Conservation (phyloP, 768 basidiomycete species). For the Neoboletus brunneissimus region DNA sequence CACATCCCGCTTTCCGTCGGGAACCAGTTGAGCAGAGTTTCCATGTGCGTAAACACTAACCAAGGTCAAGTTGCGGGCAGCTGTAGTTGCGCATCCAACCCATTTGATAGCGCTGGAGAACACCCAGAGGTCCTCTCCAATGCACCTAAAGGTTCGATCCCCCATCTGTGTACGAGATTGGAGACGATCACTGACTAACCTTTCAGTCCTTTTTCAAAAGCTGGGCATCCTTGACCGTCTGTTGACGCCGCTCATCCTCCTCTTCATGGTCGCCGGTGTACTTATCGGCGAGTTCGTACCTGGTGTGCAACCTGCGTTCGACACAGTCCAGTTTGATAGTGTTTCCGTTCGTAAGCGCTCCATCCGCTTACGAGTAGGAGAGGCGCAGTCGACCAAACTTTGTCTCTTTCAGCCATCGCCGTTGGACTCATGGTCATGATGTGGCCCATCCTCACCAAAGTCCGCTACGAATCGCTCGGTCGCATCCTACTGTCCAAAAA, state of each 20-base stretch:
- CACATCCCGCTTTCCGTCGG: background rate
- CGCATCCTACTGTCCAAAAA: conserved; percentile 46
- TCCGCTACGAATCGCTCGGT: conserved; percentile 73
- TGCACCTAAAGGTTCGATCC: conserved; percentile 4
- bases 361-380: background rate
- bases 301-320: conserved; percentile 57
- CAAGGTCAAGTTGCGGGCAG: background rate
- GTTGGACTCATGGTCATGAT: conserved; percentile 85
- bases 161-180: background rate
- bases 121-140: background rate
- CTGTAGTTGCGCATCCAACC: background rate
- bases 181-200: background rate
- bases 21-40: background rate
- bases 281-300: conserved; percentile 68
- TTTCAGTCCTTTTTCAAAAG: conserved; percentile 37
- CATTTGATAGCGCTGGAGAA: background rate
- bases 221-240: conserved; percentile 56
- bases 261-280: conserved; percentile 74
- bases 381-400: background rate
- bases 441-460: conserved; percentile 78
- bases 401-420: conserved; percentile 56
- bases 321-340: conserved; percentile 58
- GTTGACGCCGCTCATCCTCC: conserved; percentile 61
- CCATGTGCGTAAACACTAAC: background rate
- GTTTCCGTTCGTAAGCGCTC: conserved; percentile 74